Percentiles rank a stretch among this genome's conserved stretches.
Evolutionary conservation across 176 grass and related monocot genomes (phyloP).

Genomic region (Typha latifolia): DNA sequence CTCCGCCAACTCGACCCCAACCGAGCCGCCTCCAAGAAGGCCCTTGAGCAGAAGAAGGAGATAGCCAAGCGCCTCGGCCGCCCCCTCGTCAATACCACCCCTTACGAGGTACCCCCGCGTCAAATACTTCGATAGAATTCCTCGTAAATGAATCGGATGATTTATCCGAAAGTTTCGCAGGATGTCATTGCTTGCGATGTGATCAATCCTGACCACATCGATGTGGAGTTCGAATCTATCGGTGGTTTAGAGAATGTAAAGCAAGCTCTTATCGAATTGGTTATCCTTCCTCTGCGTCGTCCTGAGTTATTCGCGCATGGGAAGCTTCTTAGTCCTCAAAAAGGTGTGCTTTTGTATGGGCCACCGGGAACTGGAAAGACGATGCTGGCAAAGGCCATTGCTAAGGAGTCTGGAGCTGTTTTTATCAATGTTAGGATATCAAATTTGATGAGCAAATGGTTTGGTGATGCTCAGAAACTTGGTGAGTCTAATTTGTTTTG

Average conservation of each 20-base stretch:
- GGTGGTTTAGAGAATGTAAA: conserved; percentile 81
- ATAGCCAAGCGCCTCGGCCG: conserved; percentile 93
- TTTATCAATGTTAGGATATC: conserved; percentile 97
- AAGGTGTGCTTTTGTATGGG: conserved; percentile 82
- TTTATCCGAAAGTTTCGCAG: conserved; percentile 16
- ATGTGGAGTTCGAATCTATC: conserved; percentile 73
- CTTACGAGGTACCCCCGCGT: conserved; percentile 54
- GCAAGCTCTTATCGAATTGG: conserved; percentile 72
- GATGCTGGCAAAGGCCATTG: conserved; percentile 94
- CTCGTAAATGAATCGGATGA: neutral
- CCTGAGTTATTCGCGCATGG: conserved; percentile 69
- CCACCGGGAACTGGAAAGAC: conserved; percentile 92
- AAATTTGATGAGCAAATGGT: conserved; percentile 99
- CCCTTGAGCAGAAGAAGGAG: conserved; percentile 93
- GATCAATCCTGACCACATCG: conserved; percentile 91
- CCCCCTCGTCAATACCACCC: conserved; percentile 79
- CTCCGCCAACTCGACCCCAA: conserved; percentile 92
- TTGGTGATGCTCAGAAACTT: conserved; percentile 92
- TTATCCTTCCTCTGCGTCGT: conserved; percentile 83
- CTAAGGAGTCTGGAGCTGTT: conserved; percentile 83
- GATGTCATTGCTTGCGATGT: conserved; percentile 95
- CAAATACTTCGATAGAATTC: neutral
- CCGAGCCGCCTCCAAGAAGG: conserved; percentile 77
- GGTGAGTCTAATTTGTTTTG: conserved; percentile 29
- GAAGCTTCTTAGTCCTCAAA: conserved; percentile 91